These are phyloP conservation scores for Pisolithus orientalis DNA, from an alignment of 768 basidiomycete species.

Conservation along the genomic window DNA sequence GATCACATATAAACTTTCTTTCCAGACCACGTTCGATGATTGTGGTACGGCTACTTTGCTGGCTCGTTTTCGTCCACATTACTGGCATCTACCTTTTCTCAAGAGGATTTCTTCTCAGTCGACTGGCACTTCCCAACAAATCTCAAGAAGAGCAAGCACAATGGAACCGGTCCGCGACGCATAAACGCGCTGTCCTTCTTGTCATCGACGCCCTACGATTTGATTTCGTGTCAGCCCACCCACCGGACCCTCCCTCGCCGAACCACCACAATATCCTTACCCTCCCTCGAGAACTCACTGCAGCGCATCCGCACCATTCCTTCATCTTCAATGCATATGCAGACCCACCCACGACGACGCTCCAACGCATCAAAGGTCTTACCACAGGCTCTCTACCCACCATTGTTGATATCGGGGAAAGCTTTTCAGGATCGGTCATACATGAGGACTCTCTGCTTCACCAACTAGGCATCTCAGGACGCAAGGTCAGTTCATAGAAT, in stretches of 20 bases:
- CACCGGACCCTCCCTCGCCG: slow-evolving; percentile 48
- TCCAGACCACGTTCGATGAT: no score
- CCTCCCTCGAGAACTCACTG: slow-evolving; percentile 68
- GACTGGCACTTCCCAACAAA: slow-evolving; percentile 32
- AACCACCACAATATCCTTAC: slow-evolving; percentile 81
- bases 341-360: slow-evolving; percentile 92
- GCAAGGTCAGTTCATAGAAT: slow-evolving; percentile 39
- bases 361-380: slow-evolving; percentile 91
- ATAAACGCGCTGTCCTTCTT: slow-evolving; percentile 75
- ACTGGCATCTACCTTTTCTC: slow-evolving; percentile 87
- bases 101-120: slow-evolving; percentile 84
- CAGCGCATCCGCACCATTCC: slow-evolving; percentile 58
- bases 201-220: slow-evolving; percentile 92
- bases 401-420: slow-evolving; percentile 89
- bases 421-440: slow-evolving; percentile 84
- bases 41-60: slow-evolving; percentile 13
- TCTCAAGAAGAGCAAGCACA: slow-evolving; percentile 52
- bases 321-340: slow-evolving; percentile 86
- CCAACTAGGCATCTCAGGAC: slow-evolving; percentile 56
- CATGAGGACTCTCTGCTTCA: slow-evolving; percentile 83
- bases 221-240: slow-evolving; percentile 80
- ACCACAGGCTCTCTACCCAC: slow-evolving; percentile 95
- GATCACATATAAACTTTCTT: no score
- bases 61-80: slow-evolving; percentile 63
- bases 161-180: slow-evolving; percentile 42